Percentiles rank a stretch among this genome's conserved stretches.
phyloP scores from a whole-genome alignment of 177 flowering plant species.

The Vitis hybrid region DNA sequence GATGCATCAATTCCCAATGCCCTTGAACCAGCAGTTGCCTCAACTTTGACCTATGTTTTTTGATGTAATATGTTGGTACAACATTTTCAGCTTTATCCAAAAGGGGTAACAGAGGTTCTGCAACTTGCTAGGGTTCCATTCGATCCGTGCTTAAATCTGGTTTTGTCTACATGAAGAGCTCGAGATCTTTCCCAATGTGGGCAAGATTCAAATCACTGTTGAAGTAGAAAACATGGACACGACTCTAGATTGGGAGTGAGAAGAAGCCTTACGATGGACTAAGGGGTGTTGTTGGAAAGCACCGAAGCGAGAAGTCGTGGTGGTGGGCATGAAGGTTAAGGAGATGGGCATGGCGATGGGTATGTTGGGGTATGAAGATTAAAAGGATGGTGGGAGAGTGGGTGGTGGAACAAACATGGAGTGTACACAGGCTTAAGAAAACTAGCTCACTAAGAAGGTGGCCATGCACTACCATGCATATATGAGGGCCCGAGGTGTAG shows the following conservation, averaged over 20 bases:
- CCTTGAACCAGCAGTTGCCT: conserved; percentile 97
- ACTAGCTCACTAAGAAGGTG: too few relatives aligned
- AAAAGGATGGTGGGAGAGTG: too few relatives aligned
- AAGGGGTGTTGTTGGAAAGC: conserved; percentile 16
- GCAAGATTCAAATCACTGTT: conserved; percentile 74
- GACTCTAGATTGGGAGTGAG: conserved; percentile 35
- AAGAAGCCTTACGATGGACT: conserved; percentile 16
- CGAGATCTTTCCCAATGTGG: conserved; percentile 78
- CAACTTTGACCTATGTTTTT: conserved; percentile 82
- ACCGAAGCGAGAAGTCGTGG: conserved; percentile 17
- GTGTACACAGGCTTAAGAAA: too few relatives aligned
- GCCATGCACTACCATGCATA: too few relatives aligned
- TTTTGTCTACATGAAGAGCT: conserved; percentile 72
- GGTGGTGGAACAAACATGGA: too few relatives aligned
- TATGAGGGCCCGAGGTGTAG: too few relatives aligned
- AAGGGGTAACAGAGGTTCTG: conserved; percentile 60
- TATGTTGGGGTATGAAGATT: too few relatives aligned
- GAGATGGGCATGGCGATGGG: conserved; percentile 9
- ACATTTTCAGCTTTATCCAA: conserved; percentile 63
- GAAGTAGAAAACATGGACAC: conserved; percentile 91
- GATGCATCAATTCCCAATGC: conserved; percentile 61
- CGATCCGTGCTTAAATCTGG: conserved; percentile 67
- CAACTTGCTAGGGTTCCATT: conserved; percentile 46
- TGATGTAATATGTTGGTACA: conserved; percentile 55
- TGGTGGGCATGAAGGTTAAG: conserved; percentile 47